Evolutionary conservation across 768 basidiomycete species (phyloP).

Genomic region (Leccinum barrowsii): DNA sequence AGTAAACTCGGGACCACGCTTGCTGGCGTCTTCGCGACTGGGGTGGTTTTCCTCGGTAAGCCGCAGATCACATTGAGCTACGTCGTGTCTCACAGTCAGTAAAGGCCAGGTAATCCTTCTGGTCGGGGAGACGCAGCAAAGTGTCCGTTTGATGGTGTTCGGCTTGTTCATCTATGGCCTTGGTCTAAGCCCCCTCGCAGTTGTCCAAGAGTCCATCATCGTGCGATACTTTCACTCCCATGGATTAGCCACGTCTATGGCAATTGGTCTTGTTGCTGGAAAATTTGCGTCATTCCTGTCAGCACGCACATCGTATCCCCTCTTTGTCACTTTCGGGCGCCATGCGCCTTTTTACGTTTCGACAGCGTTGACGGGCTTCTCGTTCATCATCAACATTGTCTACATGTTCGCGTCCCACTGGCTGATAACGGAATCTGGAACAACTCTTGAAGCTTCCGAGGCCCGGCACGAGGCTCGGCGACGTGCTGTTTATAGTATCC

Average conservation of each 20-base stretch:
- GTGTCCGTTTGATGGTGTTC: constrained; percentile 65
- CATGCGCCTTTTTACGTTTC: constrained; percentile 75
- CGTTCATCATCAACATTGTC: constrained; percentile 63
- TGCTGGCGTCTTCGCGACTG: constrained; percentile 71
- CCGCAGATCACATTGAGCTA: background rate
- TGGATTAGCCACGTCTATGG: constrained; percentile 73
- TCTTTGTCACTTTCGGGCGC: constrained; percentile 63
- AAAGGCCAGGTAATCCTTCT: constrained; percentile 66
- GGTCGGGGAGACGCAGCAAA: constrained; percentile 55
- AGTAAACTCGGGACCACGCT: constrained; percentile 68
- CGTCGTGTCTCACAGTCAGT: constrained; percentile 6
- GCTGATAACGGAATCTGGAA: constrained; percentile 58
- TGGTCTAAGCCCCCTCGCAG: constrained; percentile 75
- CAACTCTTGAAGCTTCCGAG: constrained; percentile 63
- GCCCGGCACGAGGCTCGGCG: constrained; percentile 51
- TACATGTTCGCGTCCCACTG: constrained; percentile 64
- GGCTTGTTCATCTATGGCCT: constrained; percentile 80
- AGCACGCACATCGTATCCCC: constrained; percentile 70
- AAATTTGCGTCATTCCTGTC: constrained; percentile 76
- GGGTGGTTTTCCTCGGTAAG: constrained; percentile 61
- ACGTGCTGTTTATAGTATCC: constrained; percentile 40
- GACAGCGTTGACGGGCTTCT: constrained; percentile 58
- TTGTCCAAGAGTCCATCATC: constrained; percentile 83
- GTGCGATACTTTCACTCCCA: constrained; percentile 77
- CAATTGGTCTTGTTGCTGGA: constrained; percentile 79